A percentile compares a stretch with the other conserved stretches of the same genome.
Conservation (phyloP, 2,329 filamentous ascomycete species). For the Ceratocystis papillata region DNA sequence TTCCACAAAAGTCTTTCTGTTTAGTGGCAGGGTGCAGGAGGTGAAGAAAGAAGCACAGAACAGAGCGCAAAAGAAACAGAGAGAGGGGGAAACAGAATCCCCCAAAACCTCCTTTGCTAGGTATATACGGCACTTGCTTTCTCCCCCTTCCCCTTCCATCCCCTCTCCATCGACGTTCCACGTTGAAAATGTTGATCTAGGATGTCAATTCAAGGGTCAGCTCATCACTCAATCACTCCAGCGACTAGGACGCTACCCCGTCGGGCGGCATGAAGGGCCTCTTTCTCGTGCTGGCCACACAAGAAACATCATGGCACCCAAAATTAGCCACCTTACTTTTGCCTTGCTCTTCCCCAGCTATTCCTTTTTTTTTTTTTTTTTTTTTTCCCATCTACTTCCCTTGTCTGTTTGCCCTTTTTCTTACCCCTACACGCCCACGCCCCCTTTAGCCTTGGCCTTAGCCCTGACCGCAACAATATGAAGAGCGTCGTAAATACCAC, state of each 20-base stretch:
- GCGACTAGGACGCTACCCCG: not conserved
- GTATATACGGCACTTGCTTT: not conserved
- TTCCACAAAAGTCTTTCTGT: not conserved
- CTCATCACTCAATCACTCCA: not conserved
- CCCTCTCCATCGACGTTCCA: not conserved
- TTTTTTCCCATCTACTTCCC: too few species aligned
- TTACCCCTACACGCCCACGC: not conserved
- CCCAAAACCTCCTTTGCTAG: not conserved
- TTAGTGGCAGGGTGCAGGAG: not conserved
- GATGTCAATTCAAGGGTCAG: not conserved
- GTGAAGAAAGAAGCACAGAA: too few species aligned
- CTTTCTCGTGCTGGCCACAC: not conserved
- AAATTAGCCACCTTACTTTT: not conserved
- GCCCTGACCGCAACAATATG: not conserved
- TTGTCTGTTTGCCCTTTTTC: not conserved
- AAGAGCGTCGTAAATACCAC: not conserved
- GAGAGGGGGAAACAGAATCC: not conserved
- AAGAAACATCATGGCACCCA: not conserved
- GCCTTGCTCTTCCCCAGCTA: not conserved
- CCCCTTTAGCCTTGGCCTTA: not conserved
- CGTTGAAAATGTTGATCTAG: not conserved
- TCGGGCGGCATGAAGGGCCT: not conserved
- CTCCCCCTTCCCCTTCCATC: not conserved
- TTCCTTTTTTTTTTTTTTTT: too few species aligned
- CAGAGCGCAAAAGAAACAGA: not conserved